Base-by-base conservation (phyloP, 1,139 yeast species). In the Candida sp. region DNA sequence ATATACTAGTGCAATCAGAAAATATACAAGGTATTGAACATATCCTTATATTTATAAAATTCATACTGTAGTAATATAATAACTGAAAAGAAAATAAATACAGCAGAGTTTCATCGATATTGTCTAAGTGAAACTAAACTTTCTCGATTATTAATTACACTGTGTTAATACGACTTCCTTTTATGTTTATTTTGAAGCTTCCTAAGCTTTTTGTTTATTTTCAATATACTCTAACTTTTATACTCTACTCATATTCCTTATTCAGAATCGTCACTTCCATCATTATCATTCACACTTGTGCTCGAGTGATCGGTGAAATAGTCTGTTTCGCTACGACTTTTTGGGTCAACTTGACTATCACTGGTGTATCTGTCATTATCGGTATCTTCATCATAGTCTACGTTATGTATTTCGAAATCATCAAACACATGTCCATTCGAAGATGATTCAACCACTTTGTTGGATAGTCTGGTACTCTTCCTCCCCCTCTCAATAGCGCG, bases 401-500 rank as follows among this genome's bases (percentile, higher is more conserved):
- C 49, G 8, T 34, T 40, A 19, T 43, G 43, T 12, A 44, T 39
- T 22, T 44, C 44, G 19, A 43, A 34, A n/a, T 44, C 47, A 25
- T 40, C 39, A 33, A 35, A 39, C 6, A 22, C 27, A 33, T 35
- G 44, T 25, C 38, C 40, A n/a, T 15, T 42, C 37, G 34, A 44
- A 21, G 33, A 35, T 22, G 40, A 44, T 15, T 25, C 23, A 6
- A 12, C 38, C 29, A 39, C 29, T 22, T 36, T 40, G 15, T 36
- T 50, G 1, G 58, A 47, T 21, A 56, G 46, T 44, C 53, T 63
- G 21, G 63, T 53, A 4, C 45, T 40, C 30, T 57, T 63, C 40
- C 69, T 56, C 2, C 87, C 87, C 36, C 64, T 56, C 48, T 78
- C 84, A 38, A 86, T 81, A 3, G 84, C 79, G 38, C 87, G 64